Evolutionary conservation across 1,139 yeast genomes (phyloP).

Genomic region (Diutina neorugosa): DNA sequence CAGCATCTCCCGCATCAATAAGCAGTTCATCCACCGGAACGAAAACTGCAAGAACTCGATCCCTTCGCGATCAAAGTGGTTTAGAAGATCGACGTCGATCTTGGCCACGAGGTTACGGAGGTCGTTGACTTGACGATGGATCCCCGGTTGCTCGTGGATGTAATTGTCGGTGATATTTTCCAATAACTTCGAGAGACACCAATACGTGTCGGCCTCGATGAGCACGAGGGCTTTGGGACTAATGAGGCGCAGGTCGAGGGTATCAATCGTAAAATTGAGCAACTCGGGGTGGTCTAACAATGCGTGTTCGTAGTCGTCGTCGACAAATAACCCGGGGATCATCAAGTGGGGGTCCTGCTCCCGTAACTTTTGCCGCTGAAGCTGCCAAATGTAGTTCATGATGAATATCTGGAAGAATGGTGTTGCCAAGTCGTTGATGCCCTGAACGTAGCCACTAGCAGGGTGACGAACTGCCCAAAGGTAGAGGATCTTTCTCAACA

Average conservation of each 20-base stretch:
- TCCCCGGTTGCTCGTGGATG: conserved; percentile 97
- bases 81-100: conserved; percentile 61
- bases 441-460: conserved; percentile 98
- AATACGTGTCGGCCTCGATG: conserved; percentile 89
- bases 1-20: conserved; percentile 84
- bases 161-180: conserved; percentile 95
- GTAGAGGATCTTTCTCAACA: conserved; percentile 71
- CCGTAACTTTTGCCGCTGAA: conserved; percentile 16
- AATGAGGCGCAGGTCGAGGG: conserved; percentile 51
- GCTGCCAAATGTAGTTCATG: conserved; percentile 49
- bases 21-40: conserved; percentile 98
- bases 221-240: conserved; percentile 30
- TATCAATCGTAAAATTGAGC: conserved; percentile 17
- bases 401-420: conserved; percentile 89
- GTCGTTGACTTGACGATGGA: conserved; percentile 78
- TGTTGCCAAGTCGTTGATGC: conserved; percentile 88
- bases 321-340: conserved; percentile 24
- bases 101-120: conserved; percentile 65
- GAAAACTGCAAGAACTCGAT: conserved; percentile 91
- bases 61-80: conserved; percentile 68
- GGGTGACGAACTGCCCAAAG: conserved; percentile 98
- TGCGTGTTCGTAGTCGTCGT: conserved; percentile 17
- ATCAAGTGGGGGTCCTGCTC: conserved; percentile 12
- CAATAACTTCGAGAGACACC: conserved; percentile 84
- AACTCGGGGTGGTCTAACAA: conserved; percentile 20